phyloP scores from a whole-genome alignment of 2,329 filamentous ascomycete species.

The Fonsecaea monophora region DNA sequence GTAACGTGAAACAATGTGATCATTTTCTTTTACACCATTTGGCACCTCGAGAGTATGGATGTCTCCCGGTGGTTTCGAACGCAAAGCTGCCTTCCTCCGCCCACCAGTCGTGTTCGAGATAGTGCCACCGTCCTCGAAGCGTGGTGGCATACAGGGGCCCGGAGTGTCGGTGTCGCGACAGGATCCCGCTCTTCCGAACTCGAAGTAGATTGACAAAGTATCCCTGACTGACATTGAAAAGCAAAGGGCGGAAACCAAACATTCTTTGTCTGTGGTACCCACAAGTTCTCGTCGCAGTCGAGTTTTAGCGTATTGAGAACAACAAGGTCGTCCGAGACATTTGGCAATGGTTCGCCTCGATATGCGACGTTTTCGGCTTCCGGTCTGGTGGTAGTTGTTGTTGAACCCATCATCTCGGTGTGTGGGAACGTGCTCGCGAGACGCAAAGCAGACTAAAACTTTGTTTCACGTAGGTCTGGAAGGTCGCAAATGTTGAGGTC shows the following conservation, averaged over 20 bases:
- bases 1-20: conserved; percentile 48
- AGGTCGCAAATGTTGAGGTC: not conserved
- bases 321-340: not conserved
- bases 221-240: conserved; percentile 44
- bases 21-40: conserved; percentile 46
- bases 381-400: no score
- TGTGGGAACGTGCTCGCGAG: no score
- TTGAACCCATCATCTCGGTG: no score
- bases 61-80: conserved; percentile 47
- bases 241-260: conserved; percentile 43
- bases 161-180: conserved; percentile 46
- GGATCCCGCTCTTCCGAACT: conserved; percentile 44
- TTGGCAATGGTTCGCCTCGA: no score
- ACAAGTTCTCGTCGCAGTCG: conserved; percentile 44
- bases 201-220: conserved; percentile 47
- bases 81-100: conserved; percentile 46
- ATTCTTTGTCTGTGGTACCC: conserved; percentile 44
- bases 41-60: conserved; percentile 49
- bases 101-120: conserved; percentile 49
- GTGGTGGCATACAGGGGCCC: conserved; percentile 46
- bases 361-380: no score
- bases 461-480: not conserved
- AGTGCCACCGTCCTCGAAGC: conserved; percentile 47
- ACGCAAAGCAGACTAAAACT: no score
- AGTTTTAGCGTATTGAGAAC: conserved; percentile 36